Base-by-base conservation (phyloP, 495 filamentous ascomycete genomes). In the Penicillium diatomitis region DNA sequence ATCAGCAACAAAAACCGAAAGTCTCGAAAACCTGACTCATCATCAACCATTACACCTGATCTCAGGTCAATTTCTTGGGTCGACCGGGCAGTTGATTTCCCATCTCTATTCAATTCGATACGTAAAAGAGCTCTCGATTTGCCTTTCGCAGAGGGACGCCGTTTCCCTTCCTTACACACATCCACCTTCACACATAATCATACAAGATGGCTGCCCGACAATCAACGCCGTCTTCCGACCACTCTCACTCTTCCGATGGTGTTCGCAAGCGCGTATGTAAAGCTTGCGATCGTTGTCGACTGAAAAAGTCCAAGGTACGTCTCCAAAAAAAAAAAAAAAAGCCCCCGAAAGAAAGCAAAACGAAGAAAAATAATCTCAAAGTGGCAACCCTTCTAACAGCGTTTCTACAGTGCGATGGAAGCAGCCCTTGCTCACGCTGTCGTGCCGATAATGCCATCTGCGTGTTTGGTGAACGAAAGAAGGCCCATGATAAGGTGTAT, bases 271-370 rank as follows among this genome's bases (percentile, higher is more conserved):
- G 79, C 54, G 79, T 82, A 38, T 79, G 79, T 50, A 81, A 81
- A 58, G 80, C 80, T 8, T 83, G 80, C 65, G 80, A 83, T 62
- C 74, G 80, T 41, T 83, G 80, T 68, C 65, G 80, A 40, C 50
- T 82, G 48, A 83, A 83, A 63, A 83, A 83, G 60, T 82, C 77
- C 59, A 83, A 83, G 72, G 79, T 79, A 67, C 64, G 65, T 66
- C 33, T 10, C 9, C 32, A 41, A 31, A 10, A 28, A 30, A n/a
- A 31, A 8, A 30, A 31, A 10, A 31, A 10, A n/a, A 8, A n/a
- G n/a, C n/a, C n/a, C n/a, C n/a, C n/a, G n/a, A 28, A 3, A 37
- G 30, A 8, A 40, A 28, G 46, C n/a, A 36, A 35, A n/a, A 28
- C 40, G 33, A 35, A 20, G 38, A 12, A n/a, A 29, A 40, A 49